Evolutionary conservation across 1,284 basidiomycete genomes (phyloP), one percentile per base, ranked within the genome.

Genomic region (Trametes versicolor): DNA sequence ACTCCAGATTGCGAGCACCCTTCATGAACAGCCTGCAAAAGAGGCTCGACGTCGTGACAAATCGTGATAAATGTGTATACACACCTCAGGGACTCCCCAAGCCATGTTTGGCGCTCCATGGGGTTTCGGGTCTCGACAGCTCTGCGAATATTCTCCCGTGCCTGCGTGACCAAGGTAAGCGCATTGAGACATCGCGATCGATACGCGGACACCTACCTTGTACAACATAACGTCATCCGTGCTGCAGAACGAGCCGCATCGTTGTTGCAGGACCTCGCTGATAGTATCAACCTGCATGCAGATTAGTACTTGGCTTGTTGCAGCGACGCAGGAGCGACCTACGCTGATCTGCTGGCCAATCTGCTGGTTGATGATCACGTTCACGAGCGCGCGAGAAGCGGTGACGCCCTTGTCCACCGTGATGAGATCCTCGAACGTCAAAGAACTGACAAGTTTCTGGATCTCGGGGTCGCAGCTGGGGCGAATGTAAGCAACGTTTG

Each of bases 151-250:
- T 92, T 95, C 79, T 99, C 98, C 75, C 95, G 93, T 0, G 97
- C 97, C 93, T 96, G 71, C 12, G 15, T 45, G 25, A 15, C 9
- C n/a, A 7, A 13, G 25, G 3, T 37, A 19, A 9, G 43, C 9
- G 15, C 25, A 19, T 3, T 17, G 13, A 2, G 4, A 41, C 10
- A 13, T 1, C 13, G 19, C 0, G 5, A 34, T 4, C 8, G 10
- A 0, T 17, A 37, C 15, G 19, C 4, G 10, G 77, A 68, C 67
- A 89, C 94, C 77, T 68, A 89, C 94, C 84, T 99, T 99, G 84
- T 99, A 99, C 55, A 98, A 81, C 82, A 98, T 93, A 49, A 99
- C 98, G 79, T 99, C 98, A 74, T 98, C 98, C 0, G 97, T 93
- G 72, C 95, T 97, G 79, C 97, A 99, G 85, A 99, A 99, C 21